phyloP scores from a whole-genome alignment of 495 filamentous ascomycete genomes.

The Neurospora sp. region DNA sequence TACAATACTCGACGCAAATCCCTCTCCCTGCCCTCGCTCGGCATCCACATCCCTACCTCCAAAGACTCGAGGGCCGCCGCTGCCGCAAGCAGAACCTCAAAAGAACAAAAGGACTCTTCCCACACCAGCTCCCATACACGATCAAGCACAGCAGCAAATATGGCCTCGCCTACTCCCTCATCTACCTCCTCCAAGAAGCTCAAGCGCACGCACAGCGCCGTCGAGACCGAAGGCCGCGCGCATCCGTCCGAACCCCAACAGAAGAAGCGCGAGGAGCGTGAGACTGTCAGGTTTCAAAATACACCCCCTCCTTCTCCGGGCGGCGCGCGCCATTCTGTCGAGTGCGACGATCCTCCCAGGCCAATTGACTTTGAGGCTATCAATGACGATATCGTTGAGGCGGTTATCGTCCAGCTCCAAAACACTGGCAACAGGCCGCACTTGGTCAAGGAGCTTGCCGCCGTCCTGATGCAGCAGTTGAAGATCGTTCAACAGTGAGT shows the following conservation, averaged over 20 bases:
- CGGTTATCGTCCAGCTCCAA: conserved; percentile 82
- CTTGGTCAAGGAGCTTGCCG: conserved; percentile 85
- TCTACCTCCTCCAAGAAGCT: conserved; percentile 61
- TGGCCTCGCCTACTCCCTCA: conserved; percentile 31
- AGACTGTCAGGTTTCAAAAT: conserved; percentile 47
- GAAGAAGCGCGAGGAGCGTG: conserved; percentile 32
- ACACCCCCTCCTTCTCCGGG: conserved; percentile 81
- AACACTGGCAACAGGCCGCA: conserved; percentile 89
- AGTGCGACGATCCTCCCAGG: conserved; percentile 35
- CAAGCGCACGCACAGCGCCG: conserved; percentile 64
- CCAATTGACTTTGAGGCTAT: conserved; percentile 79
- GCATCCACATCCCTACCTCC: conserved; percentile 72
- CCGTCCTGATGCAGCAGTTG: conserved; percentile 63
- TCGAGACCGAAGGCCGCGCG: conserved; percentile 35
- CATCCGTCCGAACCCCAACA: conserved; percentile 40
- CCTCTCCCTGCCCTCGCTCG: conserved; percentile 83
- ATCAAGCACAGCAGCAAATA: conserved; percentile 23
- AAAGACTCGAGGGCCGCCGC: conserved; percentile 53
- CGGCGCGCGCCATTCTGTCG: conserved; percentile 23
- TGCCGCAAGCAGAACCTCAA: conserved; percentile 16
- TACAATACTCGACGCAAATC: conserved; percentile 98
- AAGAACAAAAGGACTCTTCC: conserved; percentile 14
- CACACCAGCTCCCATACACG: conserved; percentile 10
- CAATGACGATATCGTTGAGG: conserved; percentile 90
- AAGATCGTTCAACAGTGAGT: conserved; percentile 86